Conservation (phyloP, 306 rosid genomes). For the Prunus davidiana region DNA sequence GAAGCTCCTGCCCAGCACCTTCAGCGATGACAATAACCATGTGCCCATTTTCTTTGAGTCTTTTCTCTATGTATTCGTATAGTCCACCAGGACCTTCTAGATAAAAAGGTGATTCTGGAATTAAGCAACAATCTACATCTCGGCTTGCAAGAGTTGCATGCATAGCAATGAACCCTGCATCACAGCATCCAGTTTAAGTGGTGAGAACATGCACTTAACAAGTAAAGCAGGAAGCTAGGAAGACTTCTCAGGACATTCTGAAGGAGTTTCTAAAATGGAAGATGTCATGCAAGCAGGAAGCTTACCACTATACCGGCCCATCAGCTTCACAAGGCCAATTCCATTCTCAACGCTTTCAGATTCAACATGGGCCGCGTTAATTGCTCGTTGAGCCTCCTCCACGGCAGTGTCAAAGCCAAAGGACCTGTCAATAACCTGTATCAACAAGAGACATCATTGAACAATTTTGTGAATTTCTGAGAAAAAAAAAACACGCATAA, state of each 20-base stretch:
- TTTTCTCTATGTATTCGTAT: conserved; percentile 59
- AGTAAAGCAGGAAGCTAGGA: not conserved
- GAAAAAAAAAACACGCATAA: not conserved
- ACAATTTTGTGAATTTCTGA: not conserved
- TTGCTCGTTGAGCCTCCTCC: conserved; percentile 99
- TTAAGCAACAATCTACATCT: conserved; percentile 96
- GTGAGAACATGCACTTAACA: not conserved
- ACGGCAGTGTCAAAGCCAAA: conserved; percentile 98
- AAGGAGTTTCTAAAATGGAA: not conserved
- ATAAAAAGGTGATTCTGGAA: conserved; percentile 94
- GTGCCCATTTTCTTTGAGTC: conserved; percentile 85
- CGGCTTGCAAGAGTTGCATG: conserved; percentile 94
- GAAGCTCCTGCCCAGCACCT: conserved; percentile 96
- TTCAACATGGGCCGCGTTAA: conserved; percentile 98
- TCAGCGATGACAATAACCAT: conserved; percentile 96
- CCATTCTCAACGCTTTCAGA: conserved; percentile 84
- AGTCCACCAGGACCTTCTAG: conserved; percentile 96
- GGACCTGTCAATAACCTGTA: conserved; percentile 82
- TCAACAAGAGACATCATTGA: conserved; percentile 16
- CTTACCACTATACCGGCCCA: conserved; percentile 95
- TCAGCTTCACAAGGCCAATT: conserved; percentile 88
- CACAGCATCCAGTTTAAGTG: conserved; percentile 14
- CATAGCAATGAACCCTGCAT: conserved; percentile 91
- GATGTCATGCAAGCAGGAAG: conserved; percentile 16
- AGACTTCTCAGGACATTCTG: not conserved